Evolutionary conservation across 805 yeast species (phyloP), one percentile per base, ranked within the genome.

Genomic region (Priceomyces carsonii): DNA sequence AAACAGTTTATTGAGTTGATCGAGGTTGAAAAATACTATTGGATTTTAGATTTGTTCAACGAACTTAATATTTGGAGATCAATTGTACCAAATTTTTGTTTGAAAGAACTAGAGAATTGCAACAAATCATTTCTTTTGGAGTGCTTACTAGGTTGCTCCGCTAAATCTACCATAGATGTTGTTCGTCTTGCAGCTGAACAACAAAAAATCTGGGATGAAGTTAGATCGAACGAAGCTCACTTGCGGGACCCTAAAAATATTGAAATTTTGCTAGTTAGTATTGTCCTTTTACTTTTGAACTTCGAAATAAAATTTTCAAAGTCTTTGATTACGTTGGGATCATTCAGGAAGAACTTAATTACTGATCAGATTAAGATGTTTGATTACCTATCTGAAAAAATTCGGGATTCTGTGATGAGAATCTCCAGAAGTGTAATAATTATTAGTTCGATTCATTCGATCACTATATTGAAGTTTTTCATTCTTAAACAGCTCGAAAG

Each of bases 31-130:
- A 54, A 54, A 29, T 65, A 61, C 35, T 58, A 56, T 43, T 64
- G 71, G 70, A 29, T 67, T 7, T 45, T 67, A 14, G 73, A 67
- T 44, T 40, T 67, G 18, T 65, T 64, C 38, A 67, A 67, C 32
- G 71, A 61, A n/a, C 38, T 63, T 20, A 40, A 47, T 27, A 45
- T 66, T 10, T 67, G 72, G 72, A 63, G 63, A 39, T 46, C 55
- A 16, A 40, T 59, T 8, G 46, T 67, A 7, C 72, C 72, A 2
- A 43, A 46, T 12, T 61, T 58, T 36, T 61, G 69, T 40, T 37
- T 63, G 12, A 40, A 40, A 17, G 38, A 31, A 20, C 29, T 28
- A 23, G 40, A 43, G 10, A 41, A 47, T 13, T n/a, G n/a, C n/a
- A 42, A 40, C n/a, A 38, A 39, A 13, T 38, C 47, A 9, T 53